These are phyloP conservation scores for Syncephalastrum contaminatum DNA, from an alignment of 371 early-diverging fungal species.

Conservation along the genomic window DNA sequence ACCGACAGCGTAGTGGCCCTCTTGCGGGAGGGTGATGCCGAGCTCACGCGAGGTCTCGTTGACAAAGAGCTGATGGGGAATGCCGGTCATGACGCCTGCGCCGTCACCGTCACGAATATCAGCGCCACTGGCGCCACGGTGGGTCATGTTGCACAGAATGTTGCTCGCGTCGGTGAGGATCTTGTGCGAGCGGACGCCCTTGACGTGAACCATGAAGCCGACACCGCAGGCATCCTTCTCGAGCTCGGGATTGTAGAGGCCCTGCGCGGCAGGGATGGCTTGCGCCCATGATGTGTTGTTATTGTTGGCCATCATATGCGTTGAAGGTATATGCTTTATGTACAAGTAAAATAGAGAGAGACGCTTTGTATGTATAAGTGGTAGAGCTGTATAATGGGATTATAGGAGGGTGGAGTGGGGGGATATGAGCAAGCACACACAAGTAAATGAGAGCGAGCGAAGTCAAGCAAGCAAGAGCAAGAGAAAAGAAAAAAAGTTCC, in stretches of 20 bases:
- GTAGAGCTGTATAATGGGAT: too few species aligned
- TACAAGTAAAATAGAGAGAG: too few species aligned
- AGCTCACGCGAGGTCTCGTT: constrained; percentile 58
- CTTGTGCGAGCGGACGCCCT: constrained; percentile 71
- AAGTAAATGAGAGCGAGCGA: too few species aligned
- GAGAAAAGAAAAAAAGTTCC: too few species aligned
- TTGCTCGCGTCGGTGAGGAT: constrained; percentile 78
- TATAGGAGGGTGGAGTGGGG: too few species aligned
- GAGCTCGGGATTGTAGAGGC: constrained; percentile 77
- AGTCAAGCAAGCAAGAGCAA: too few species aligned
- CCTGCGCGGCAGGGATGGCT: constrained; percentile 74
- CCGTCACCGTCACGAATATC: constrained; percentile 89
- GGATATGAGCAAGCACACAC: too few species aligned
- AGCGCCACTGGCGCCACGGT: constrained; percentile 93
- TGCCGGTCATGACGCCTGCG: constrained; percentile 90
- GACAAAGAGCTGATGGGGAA: constrained; percentile 87
- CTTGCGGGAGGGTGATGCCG: constrained; percentile 65
- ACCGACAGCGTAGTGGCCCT: constrained; percentile 91
- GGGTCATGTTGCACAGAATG: constrained; percentile 96
- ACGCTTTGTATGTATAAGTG: too few species aligned
- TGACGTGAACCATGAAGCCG: constrained; percentile 88
- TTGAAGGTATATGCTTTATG: too few species aligned
- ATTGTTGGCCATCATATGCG: not conserved
- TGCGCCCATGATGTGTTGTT: constrained; percentile 68
- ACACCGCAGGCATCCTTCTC: constrained; percentile 94